Evolutionary conservation across 176 grass and related monocot genomes (phyloP), one percentile per base, ranked within the genome.

Genomic region (Triticum dicoccoides): DNA sequence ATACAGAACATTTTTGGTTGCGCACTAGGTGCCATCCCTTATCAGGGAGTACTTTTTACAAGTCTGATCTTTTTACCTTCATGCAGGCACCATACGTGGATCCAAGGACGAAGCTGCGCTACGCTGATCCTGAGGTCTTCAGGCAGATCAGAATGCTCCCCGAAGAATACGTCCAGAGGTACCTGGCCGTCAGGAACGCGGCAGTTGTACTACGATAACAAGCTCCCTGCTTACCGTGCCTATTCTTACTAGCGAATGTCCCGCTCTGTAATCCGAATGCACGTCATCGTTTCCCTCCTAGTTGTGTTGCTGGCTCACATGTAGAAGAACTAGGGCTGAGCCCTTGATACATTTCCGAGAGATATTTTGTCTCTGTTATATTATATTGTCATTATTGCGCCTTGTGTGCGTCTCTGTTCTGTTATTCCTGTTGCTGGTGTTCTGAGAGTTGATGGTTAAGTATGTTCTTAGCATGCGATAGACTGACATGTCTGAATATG

Each of bases 101-200:
- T 90, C 96, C 96, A 2, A 94, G 96, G 86, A 98, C 96, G 79
- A 95, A 91, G 34, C 69, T 98, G 45, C 88, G 93, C 1, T 98
- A 95, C 11, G 64, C 90, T 15, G 85, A 92, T 76, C 96, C 93
- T 20, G 93, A 92, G 79, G 93, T 95, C 42, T 98, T 98, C 88
- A 98, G 85, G 87, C 96, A 83, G 42, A 78, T 98, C 73, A 83
- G 96, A 93, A 95, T 80, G 79, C 91, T 98, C 33, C 91, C 91
- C 4, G 65, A 95, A 56, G 95, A 98, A 35, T 87, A 95, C 59
- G 89, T 98, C 29, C 95, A 98, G 58, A 89, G 87, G n/a, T 98
- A 95, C 73, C 82, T 98, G 30, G 64, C 93, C 3, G 68, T 95
- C 68, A 90, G 95, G 82, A 98, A 98, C 85, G 95, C 93, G 39